These are phyloP conservation scores for Ascocoryne sarcoides DNA, from an alignment of 2,329 filamentous ascomycete species.

Conservation along the genomic window DNA sequence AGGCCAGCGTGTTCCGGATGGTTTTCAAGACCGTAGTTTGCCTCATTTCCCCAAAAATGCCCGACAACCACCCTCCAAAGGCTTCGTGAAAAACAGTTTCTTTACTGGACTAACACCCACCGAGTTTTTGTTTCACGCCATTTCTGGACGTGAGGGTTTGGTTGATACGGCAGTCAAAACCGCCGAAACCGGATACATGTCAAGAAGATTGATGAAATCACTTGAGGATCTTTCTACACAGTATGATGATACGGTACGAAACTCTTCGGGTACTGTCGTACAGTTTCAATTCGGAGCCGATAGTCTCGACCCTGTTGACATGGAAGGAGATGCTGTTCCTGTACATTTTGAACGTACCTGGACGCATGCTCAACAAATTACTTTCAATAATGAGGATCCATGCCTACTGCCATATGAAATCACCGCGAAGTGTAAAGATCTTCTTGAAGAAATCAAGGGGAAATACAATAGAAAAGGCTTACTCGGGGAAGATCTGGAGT, in stretches of 20 bases:
- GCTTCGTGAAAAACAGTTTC: slow-evolving; percentile 96
- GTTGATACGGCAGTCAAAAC: slow-evolving; percentile 99
- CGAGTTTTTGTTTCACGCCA: slow-evolving; percentile 97
- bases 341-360: slow-evolving; percentile 90
- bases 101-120: slow-evolving; percentile 84
- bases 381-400: slow-evolving; percentile 68
- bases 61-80: slow-evolving; percentile 86
- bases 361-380: slow-evolving; percentile 67
- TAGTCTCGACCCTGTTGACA: slow-evolving; percentile 89
- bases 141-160: slow-evolving; percentile 94
- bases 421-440: slow-evolving; percentile 54
- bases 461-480: slow-evolving; percentile 55
- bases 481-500: slow-evolving; percentile 55
- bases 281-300: slow-evolving; percentile 98
- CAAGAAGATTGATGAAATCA: slow-evolving; percentile 93
- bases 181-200: slow-evolving; percentile 98
- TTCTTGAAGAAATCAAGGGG: slow-evolving; percentile 58
- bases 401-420: slow-evolving; percentile 71
- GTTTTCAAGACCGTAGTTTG: slow-evolving; percentile 89
- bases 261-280: slow-evolving; percentile 78
- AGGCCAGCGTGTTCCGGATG: slow-evolving; percentile 83
- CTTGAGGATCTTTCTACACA: slow-evolving; percentile 87
- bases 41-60: slow-evolving; percentile 94
- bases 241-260: slow-evolving; percentile 92
- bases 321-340: slow-evolving; percentile 89